Base-by-base conservation (phyloP, 768 basidiomycete species). In the Polyporus arcularius region DNA sequence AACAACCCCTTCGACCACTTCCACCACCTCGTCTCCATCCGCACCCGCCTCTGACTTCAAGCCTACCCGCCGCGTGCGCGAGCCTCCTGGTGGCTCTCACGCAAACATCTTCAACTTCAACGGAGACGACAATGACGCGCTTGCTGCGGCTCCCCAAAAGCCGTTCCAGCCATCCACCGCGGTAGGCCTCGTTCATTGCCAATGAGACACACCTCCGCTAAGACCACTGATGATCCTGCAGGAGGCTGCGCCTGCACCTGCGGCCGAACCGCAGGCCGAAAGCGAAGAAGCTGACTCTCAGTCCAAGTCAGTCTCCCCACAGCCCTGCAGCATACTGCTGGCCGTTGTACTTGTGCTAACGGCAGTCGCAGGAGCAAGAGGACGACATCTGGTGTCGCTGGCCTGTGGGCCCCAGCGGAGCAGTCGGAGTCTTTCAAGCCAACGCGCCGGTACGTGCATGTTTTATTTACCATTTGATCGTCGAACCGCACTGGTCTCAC, bases 1-100 rank as follows among this genome's bases (percentile, higher is more conserved):
- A 4, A 60, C 63, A 16, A 51, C 32, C 28, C 54, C 61, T 2
- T n/a, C 54, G 16, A 53, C 71, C 21, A 28, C 61, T 31, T 15
- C 65, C 5, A 45, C 64, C 3, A 35, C 53, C 16, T 39, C 26
- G 21, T 41, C 43, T 31, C 16, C 52, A 9, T 53, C 63, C 9
- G 67, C 66, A 18, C 73, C 74, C 50, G 77, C 61, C 2, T 38
- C 14, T 6, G 66, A 72, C 40, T 82, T 82, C 68, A 79, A 79
- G 59, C 85, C 85, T 16, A 77, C 81, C 26, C 80, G 85, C n/a
- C 82, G 85, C 46, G 85, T 85, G 12, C 79, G 85, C 38, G 76
- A 79, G 3, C 78, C 73, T 48, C 84, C 85, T 42, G 83, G 85
- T 46, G 83, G 85, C 30, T 70, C 75, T 16, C 80, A 80, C 42